phyloP scores from a whole-genome alignment of 257 asterid species.

The Fraxinus quadrangulata region DNA sequence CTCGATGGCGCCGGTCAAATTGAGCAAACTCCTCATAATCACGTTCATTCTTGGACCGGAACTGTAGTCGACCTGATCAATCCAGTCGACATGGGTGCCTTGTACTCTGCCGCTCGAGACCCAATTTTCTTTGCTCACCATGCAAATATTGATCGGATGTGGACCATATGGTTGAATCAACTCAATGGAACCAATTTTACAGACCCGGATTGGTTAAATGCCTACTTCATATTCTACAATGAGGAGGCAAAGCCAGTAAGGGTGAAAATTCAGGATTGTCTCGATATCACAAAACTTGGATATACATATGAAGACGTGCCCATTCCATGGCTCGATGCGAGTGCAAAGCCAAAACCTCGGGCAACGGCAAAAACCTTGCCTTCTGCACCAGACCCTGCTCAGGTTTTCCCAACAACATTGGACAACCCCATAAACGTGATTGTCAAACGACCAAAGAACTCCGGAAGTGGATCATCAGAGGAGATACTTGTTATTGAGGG shows the following conservation, averaged over 20 bases:
- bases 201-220: conserved; percentile 19
- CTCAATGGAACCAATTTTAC: neutral
- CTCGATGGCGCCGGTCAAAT: conserved; percentile 6
- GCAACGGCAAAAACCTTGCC: neutral
- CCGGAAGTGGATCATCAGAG: neutral
- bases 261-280: conserved; percentile 12
- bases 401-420: neutral
- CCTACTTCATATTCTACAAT: conserved; percentile 8
- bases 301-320: neutral
- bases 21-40: conserved; percentile 8
- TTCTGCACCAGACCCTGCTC: neutral
- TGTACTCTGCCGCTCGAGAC: conserved; percentile 28
- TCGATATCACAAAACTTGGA: conserved; percentile 1
- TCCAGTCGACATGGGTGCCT: conserved; percentile 10
- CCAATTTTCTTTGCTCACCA: conserved; percentile 23
- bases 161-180: conserved; percentile 15
- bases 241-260: neutral
- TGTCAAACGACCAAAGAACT: neutral
- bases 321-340: conserved; percentile 9
- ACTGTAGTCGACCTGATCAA: neutral
- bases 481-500: neutral
- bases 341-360: neutral
- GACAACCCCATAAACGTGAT: neutral
- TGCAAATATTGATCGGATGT: conserved; percentile 21
- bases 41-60: conserved; percentile 12